phyloP scores from a whole-genome alignment of 495 filamentous ascomycete genomes.

The Diplogelasinospora grovesii region DNA sequence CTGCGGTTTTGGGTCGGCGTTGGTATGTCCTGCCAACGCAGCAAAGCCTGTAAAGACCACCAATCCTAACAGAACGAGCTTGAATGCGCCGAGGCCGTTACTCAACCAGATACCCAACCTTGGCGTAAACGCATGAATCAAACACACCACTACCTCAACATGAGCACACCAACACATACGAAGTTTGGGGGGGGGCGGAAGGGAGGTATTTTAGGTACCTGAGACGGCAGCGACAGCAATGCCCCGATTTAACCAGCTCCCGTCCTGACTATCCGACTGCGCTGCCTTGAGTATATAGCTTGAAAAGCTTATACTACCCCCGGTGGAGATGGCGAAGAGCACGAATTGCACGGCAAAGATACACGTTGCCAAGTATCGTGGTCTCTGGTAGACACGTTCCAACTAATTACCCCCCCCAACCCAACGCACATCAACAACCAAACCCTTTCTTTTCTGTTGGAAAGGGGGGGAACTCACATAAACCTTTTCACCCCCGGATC shows the following conservation, averaged over 20 bases:
- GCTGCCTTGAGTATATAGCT: constrained; percentile 26
- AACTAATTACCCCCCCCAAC: constrained; percentile 18
- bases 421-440: too few relatives aligned
- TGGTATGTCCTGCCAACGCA: constrained; percentile 21
- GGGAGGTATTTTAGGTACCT: too few relatives aligned
- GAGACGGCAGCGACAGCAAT: constrained; percentile 39
- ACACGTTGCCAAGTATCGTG: constrained; percentile 28
- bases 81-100: constrained; percentile 57
- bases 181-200: too few relatives aligned
- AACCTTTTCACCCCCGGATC: constrained; percentile 30
- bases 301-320: constrained; percentile 25
- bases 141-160: constrained; percentile 35
- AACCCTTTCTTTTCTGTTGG: too few relatives aligned
- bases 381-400: constrained; percentile 27
- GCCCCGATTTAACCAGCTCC: constrained; percentile 25
- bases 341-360: constrained; percentile 36
- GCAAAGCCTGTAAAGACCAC: constrained; percentile 55
- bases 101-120: constrained; percentile 57
- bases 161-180: background rate
- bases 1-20: constrained; percentile 7
- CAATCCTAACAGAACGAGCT: constrained; percentile 53
- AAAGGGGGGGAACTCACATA: constrained; percentile 24
- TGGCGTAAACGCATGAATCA: constrained; percentile 51
- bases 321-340: constrained; percentile 32
- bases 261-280: constrained; percentile 6